These are phyloP conservation scores for Aspergillus chevalieri DNA, from an alignment of 2,329 filamentous ascomycete genomes.

Conservation along the genomic window DNA sequence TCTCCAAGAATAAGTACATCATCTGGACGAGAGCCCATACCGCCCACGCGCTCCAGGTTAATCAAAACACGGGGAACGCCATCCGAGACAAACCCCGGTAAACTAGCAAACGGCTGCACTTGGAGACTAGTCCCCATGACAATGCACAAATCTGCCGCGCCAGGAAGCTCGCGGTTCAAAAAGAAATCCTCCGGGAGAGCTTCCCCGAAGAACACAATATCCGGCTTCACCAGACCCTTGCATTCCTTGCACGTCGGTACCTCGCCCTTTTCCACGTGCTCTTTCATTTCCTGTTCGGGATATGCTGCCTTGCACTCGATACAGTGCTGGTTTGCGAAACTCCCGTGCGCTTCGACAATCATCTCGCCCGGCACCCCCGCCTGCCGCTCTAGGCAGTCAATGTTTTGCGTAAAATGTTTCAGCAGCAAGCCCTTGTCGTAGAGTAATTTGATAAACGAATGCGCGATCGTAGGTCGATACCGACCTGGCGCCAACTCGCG, in stretches of 20 bases:
- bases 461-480: conserved; percentile 81
- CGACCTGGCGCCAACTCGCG: conserved; percentile 88
- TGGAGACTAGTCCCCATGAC: conserved; percentile 82
- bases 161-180: conserved; percentile 49
- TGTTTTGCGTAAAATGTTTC: conserved; percentile 95
- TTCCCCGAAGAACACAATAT: conserved; percentile 93
- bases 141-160: conserved; percentile 68
- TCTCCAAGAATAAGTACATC: conserved; percentile 79
- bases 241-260: conserved; percentile 70
- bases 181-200: conserved; percentile 62
- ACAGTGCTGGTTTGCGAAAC: conserved; percentile 84
- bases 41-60: conserved; percentile 78
- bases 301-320: conserved; percentile 76
- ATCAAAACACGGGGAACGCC: conserved; percentile 72
- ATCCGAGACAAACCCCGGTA: conserved; percentile 60
- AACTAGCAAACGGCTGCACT: conserved; percentile 81
- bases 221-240: conserved; percentile 77
- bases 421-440: conserved; percentile 70
- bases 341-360: conserved; percentile 92
- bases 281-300: conserved; percentile 67
- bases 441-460: conserved; percentile 80
- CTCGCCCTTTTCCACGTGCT: conserved; percentile 58
- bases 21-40: conserved; percentile 68
- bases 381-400: conserved; percentile 84
- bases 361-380: conserved; percentile 75